Conservation (phyloP, 1,284 basidiomycete genomes). For the Fomitopsis palustris region DNA sequence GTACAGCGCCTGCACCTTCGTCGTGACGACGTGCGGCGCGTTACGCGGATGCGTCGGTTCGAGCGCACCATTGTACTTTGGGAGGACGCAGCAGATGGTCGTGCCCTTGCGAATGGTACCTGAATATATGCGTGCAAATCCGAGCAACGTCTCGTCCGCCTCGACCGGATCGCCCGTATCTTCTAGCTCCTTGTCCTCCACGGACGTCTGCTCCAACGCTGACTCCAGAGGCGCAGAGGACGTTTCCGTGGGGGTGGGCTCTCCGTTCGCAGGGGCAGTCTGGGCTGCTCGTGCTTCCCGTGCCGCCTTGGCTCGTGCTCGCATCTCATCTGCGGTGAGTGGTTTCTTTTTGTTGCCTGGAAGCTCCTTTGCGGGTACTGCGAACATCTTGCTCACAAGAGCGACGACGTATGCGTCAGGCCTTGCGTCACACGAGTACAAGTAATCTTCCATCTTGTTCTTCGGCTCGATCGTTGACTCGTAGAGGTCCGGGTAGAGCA, state of each 20-base stretch:
- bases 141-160: constrained; percentile 68
- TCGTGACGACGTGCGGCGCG: constrained; percentile 59
- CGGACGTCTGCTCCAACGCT: constrained; percentile 18
- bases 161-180: constrained; percentile 17
- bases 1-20: constrained; percentile 79
- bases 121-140: constrained; percentile 93
- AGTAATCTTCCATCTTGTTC: constrained; percentile 78
- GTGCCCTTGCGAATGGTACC: constrained; percentile 75
- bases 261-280: constrained; percentile 22
- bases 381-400: constrained; percentile 99
- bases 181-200: constrained; percentile 11
- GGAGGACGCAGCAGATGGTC: constrained; percentile 74
- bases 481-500: constrained; percentile 83
- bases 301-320: constrained; percentile 63
- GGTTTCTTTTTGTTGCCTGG: constrained; percentile 82
- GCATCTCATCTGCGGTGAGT: constrained; percentile 87
- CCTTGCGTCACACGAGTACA: constrained; percentile 73
- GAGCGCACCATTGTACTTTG: constrained; percentile 81
- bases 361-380: constrained; percentile 75
- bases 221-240: constrained; percentile 21
- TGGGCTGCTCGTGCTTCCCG: constrained; percentile 44
- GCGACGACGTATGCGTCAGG: constrained; percentile 67
- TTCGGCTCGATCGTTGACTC: constrained; percentile 57
- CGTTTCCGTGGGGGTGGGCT: constrained; percentile 18
- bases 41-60: constrained; percentile 71